These are phyloP conservation scores for Punica granatum DNA, from an alignment of 345 rosid species.

Conservation along the genomic window DNA sequence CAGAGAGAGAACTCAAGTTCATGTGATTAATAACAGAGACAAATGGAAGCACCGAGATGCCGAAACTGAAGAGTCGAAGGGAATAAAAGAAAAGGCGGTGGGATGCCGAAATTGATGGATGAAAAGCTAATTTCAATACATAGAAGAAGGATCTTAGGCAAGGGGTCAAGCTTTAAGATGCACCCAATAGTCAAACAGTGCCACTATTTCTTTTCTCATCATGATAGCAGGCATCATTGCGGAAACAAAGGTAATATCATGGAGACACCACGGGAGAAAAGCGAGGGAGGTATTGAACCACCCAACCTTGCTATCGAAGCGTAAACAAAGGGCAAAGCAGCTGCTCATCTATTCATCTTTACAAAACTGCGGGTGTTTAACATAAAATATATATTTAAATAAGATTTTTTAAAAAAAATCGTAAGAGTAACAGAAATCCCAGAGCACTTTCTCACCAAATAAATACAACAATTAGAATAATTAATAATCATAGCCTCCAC, in stretches of 20 bases:
- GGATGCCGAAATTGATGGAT: background rate
- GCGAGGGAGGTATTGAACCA: background rate
- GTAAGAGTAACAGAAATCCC: background rate
- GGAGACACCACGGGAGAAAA: slow-evolving; percentile 23
- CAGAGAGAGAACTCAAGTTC: background rate
- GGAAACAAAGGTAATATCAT: slow-evolving; percentile 39
- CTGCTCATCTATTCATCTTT: background rate
- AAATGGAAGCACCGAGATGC: background rate
- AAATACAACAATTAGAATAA: background rate
- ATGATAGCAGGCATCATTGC: slow-evolving; percentile 16
- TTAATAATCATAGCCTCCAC: background rate
- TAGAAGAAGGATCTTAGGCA: slow-evolving; percentile 2
- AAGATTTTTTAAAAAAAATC: background rate
- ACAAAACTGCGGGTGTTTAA: background rate
- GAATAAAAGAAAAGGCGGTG: background rate
- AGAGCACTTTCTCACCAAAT: background rate
- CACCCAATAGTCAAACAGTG: slow-evolving; percentile 20
- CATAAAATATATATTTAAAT: too few species aligned
- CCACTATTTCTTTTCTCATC: slow-evolving; percentile 24
- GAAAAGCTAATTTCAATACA: slow-evolving; percentile 1
- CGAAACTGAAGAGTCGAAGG: background rate
- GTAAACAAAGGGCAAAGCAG: background rate
- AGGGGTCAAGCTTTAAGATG: background rate
- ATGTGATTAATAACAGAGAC: background rate
- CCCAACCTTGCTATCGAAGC: slow-evolving; percentile 3